Evolutionary conservation across 1,139 yeast genomes (phyloP), one percentile per base, ranked within the genome.

Genomic region (Pichia sp.): DNA sequence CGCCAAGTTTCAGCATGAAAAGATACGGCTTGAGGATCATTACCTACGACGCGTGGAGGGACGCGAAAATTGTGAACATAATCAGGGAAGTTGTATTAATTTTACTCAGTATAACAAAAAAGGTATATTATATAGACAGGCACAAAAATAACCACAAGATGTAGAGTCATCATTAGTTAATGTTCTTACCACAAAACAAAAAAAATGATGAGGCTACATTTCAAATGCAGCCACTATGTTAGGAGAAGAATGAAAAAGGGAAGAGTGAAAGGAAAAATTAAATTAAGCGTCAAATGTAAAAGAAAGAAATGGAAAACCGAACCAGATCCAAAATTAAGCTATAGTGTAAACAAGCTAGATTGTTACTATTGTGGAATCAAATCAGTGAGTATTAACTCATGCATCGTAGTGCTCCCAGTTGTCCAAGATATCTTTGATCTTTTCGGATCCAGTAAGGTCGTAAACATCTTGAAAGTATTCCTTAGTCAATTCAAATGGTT

Each of bases 381-480:
- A 42, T 42, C n/a, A 16, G 11, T 42, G 26, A 42, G 10, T 42
- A 15, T 15, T 15, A 49, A 3, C 36, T 45, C 42, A 54, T 30
- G 71, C 70, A 66, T 81, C 90, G 70, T 88, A 90, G 61, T 80
- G 76, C 67, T 89, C 97, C 99, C 99, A 93, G 80, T 90, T 90
- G 62, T 93, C 97, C 65, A 93, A 76, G 65, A 93, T 87, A 55
- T 79, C 78, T 79, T 90, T 90, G 69, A 95, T 87, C 81, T 89
- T 90, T 52, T 90, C 96, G 54, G 96, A 87, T 52, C 87, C 85
- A 47, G 99, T 93, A 74, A 93, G 81, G 58, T 85, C 81, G 73
- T 92, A 95, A 54, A 95, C 99, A 67, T 90, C 96, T 77, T 93
- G 86, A 78, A 93, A 93, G 77, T 93, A 93, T 72, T 92, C 98